Evolutionary conservation across 495 filamentous ascomycete species (phyloP), one percentile per base, ranked within the genome.

Genomic region (Lasiosphaeria miniovina): DNA sequence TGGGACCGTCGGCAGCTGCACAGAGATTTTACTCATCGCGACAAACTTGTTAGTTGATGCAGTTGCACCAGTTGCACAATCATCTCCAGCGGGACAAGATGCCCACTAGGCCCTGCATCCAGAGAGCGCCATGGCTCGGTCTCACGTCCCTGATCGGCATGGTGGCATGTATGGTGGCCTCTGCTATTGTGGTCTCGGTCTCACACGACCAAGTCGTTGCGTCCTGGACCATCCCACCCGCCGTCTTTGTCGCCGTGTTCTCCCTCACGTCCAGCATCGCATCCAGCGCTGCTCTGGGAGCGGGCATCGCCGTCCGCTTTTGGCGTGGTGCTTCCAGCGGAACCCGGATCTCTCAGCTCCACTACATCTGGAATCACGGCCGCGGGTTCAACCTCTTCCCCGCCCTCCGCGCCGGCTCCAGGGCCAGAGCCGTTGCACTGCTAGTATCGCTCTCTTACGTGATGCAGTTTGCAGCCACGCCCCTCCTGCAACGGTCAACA

Each of bases 281-380:
- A 33, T 63, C 53, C 52, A 57, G 49, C 52, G 35, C 61, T 7
- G 61, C 61, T 15, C 52, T 63, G 3, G 61, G 52, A 9, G 57
- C 61, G 4, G 61, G 57, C 45, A 55, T 63, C 33, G 61, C 57
- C 12, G 57, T 63, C 31, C 61, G 61, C 15, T 63, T 63, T 49
- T 63, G 61, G 61, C 45, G 52, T 15, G 17, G 32, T 36, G 61
- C 57, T 34, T 41, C 51, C 10, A 34, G 48, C 4, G 57, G 56
- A 34, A 48, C 36, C 24, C 48, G 35, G n/a, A 57, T 60, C 35
- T 55, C 61, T 6, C 61, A 63, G 45, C 53, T 63, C 11, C 61
- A 63, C 54, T 60, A 63, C 48, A 63, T 63, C 38, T 63, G 61
- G 61, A 57, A 63, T n/a, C 61, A 60, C 33, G 61, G 57, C 9